Base-by-base conservation (phyloP, 345 rosid species). In the Theobroma cacao region DNA sequence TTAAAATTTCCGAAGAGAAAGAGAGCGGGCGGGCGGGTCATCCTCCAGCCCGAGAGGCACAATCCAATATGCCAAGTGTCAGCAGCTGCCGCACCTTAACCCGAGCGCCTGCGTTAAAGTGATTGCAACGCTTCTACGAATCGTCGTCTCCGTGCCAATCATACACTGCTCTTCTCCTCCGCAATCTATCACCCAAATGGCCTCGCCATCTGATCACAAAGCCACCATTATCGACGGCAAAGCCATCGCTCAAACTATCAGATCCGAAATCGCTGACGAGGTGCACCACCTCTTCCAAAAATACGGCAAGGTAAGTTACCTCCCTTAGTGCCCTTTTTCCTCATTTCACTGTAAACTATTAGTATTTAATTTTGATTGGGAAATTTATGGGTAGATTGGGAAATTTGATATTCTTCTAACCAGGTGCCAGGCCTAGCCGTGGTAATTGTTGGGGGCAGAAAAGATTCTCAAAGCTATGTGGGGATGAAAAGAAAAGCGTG, bases 371-470 rank as follows among this genome's bases (percentile, higher is more conserved):
- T 62, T 62, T 31, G 22, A 62, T 62, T 31, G 15, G n/a, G 40
- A 12, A 31, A 70, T 12, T 48, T 8, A 12, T 20, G 17, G 14
- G 17, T 67, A 30, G 60, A 70, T 31, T 18, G 59, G 40, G 22
- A 70, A 31, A 18, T 15, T 20, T 70, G 40, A 70, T 70, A 20
- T 30, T 50, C 30, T 45, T 50, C 43, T 74, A 50, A 13, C 75
- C 87, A 95, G 98, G 98, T 92, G 52, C 99, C 98, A 36, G 98
- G 98, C 56, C 80, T 95, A 78, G 98, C 97, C 4, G 97, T 95
- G 18, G 94, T 92, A 71, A 91, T 95, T 53, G 96, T 93, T 30
- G 99, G 99, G 31, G 41, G 22, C 77, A 87, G 97, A 75, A 93
- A 91, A 80, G 99, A 95, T 80, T 92, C 98, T 58, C 92, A 89